Percentiles rank a stretch among this genome's conserved stretches.
Conservation (phyloP, 1,284 basidiomycete genomes). For the Tilletia walkeri region DNA sequence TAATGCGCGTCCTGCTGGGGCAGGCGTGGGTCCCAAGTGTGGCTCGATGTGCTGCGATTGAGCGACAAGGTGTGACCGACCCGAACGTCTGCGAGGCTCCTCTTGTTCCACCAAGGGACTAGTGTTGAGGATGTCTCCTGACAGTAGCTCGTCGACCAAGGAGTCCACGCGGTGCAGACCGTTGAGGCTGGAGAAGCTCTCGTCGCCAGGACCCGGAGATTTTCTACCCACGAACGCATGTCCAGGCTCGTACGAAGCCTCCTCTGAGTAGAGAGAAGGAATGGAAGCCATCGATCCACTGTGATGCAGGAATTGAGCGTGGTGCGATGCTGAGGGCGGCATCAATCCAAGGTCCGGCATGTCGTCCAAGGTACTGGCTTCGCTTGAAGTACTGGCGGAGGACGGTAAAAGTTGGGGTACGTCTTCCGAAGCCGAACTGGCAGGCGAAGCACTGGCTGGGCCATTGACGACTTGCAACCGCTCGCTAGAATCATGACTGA, state of each 20-base stretch:
- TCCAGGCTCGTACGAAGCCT: conserved; percentile 2
- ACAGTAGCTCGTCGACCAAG: conserved; percentile 48
- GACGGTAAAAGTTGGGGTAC: conserved; percentile 1
- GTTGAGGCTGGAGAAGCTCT: conserved; percentile 34
- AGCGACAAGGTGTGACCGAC: not conserved
- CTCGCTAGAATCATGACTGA: not conserved
- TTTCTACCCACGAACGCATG: not conserved
- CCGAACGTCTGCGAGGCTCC: not conserved
- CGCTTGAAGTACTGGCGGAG: conserved; percentile 6
- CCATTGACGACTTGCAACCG: conserved; percentile 15
- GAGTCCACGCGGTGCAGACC: conserved; percentile 43
- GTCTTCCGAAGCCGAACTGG: conserved; percentile 2
- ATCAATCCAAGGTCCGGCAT: not conserved
- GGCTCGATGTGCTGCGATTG: not conserved
- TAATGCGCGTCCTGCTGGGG: not conserved
- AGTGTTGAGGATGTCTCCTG: conserved; percentile 40
- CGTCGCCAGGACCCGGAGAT: not conserved
- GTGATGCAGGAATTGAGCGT: not conserved
- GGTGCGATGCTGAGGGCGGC: not conserved
- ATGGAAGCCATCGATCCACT: not conserved
- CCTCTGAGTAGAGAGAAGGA: conserved; percentile 9
- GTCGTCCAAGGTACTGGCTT: conserved; percentile 3
- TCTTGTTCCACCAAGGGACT: not conserved
- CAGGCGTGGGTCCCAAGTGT: too few species aligned
- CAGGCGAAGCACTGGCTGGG: not conserved